Percentiles rank a stretch among this genome's conserved stretches.
phyloP scores from a whole-genome alignment of 1,284 basidiomycete species.

The Ustilago shanxiensis region DNA sequence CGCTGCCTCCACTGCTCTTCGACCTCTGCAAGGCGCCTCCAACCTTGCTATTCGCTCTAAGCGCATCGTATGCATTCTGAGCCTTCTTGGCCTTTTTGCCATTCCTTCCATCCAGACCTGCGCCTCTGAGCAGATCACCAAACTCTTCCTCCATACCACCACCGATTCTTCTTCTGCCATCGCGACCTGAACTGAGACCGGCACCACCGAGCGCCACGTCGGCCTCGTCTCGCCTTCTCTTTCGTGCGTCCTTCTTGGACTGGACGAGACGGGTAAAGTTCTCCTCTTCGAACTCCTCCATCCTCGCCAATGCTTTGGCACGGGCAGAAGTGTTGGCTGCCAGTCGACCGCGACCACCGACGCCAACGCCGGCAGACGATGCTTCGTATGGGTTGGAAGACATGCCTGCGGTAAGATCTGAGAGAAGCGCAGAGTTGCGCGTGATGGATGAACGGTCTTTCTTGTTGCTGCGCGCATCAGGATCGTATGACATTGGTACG shows the following conservation, averaged over 20 bases:
- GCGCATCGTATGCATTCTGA: conserved; percentile 41
- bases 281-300: conserved; percentile 93
- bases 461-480: conserved; percentile 75
- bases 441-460: conserved; percentile 55
- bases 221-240: conserved; percentile 86
- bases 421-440: conserved; percentile 62
- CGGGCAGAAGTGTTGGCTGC: conserved; percentile 73
- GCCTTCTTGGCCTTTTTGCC: conserved; percentile 56
- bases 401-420: conserved; percentile 64
- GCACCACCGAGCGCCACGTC: conserved; percentile 85
- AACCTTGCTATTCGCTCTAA: conserved; percentile 36
- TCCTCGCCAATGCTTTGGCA: conserved; percentile 81
- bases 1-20: conserved; percentile 7
- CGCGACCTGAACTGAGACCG: conserved; percentile 56
- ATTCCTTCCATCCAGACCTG: conserved; percentile 43
- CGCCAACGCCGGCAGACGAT: conserved; percentile 63
- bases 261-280: conserved; percentile 93
- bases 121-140: conserved; percentile 64
- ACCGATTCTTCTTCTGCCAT: conserved; percentile 58
- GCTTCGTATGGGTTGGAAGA: conserved; percentile 67
- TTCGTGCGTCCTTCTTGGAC: conserved; percentile 87
- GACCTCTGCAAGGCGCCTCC: conserved; percentile 40
- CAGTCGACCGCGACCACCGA: conserved; percentile 45
- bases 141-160: conserved; percentile 69
- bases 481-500: conserved; percentile 87